These are phyloP conservation scores for Penicillium subrubescens DNA, from an alignment of 495 filamentous ascomycete species.

Conservation along the genomic window DNA sequence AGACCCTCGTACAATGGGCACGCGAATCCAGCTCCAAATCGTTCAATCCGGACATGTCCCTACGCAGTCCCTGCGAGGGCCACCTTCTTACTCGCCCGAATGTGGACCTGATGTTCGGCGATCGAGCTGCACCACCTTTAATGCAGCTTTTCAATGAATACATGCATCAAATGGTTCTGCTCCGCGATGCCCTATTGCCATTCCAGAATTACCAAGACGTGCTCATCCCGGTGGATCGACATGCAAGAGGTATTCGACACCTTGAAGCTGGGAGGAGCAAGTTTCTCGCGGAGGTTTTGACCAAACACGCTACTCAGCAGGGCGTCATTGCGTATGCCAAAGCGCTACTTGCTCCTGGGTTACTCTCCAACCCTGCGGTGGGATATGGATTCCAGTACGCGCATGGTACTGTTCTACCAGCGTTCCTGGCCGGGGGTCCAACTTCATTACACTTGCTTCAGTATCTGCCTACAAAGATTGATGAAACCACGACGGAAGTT, in stretches of 20 bases:
- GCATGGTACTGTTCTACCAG: slow-evolving; percentile 31
- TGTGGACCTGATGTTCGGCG: slow-evolving; percentile 34
- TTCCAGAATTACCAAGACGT: slow-evolving; percentile 39
- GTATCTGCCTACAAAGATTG: slow-evolving; percentile 28
- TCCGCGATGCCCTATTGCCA: slow-evolving; percentile 36
- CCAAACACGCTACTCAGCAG: slow-evolving; percentile 22
- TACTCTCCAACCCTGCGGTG: neutral
- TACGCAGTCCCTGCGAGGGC: slow-evolving; percentile 39
- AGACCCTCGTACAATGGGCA: slow-evolving; percentile 30
- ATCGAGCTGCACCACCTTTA: slow-evolving; percentile 24
- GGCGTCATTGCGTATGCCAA: slow-evolving; percentile 25
- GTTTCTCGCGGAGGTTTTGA: slow-evolving; percentile 31
- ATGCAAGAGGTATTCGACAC: slow-evolving; percentile 24
- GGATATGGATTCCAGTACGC: slow-evolving; percentile 41
- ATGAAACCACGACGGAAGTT: slow-evolving; percentile 9
- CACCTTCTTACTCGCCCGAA: slow-evolving; percentile 29
- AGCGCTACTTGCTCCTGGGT: slow-evolving; percentile 23
- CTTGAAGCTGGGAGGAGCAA: slow-evolving; percentile 22
- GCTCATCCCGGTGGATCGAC: slow-evolving; percentile 20
- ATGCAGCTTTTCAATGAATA: slow-evolving; percentile 43
- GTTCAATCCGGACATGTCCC: slow-evolving; percentile 17
- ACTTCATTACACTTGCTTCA: slow-evolving; percentile 28
- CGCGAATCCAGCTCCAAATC: slow-evolving; percentile 13
- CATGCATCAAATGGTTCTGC: slow-evolving; percentile 39
- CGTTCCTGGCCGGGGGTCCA: slow-evolving; percentile 20